A percentile compares a stretch with the other conserved stretches of the same genome.
phyloP scores from a whole-genome alignment of 768 basidiomycete genomes.

The Tephrocybe sp. region DNA sequence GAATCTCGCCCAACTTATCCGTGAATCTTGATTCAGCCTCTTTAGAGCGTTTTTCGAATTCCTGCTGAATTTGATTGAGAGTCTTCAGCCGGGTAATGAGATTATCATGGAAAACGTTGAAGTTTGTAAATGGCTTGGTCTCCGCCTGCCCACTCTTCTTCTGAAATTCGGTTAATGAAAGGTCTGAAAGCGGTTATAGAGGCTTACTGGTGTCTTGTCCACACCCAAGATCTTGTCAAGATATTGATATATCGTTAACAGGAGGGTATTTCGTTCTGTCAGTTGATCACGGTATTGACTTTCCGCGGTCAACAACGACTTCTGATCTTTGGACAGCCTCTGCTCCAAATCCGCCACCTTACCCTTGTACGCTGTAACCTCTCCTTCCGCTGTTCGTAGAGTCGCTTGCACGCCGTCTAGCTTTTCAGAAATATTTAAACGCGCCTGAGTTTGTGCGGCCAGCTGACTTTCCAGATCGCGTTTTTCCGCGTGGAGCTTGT shows the following conservation, averaged over 20 bases:
- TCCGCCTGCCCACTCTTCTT: slow-evolving; percentile 76
- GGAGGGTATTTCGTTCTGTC: slow-evolving; percentile 87
- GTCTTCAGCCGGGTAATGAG: slow-evolving; percentile 84
- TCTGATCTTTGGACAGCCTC: slow-evolving; percentile 78
- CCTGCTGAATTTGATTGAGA: slow-evolving; percentile 77
- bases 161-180: slow-evolving; percentile 20
- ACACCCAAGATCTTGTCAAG: slow-evolving; percentile 92
- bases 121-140: slow-evolving; percentile 93
- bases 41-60: slow-evolving; percentile 84
- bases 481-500: slow-evolving; percentile 75
- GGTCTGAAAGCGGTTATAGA: not conserved
- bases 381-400: slow-evolving; percentile 66
- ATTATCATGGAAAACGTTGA: slow-evolving; percentile 91
- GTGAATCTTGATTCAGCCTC: slow-evolving; percentile 70
- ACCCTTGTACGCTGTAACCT: slow-evolving; percentile 55
- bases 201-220: slow-evolving; percentile 76
- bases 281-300: slow-evolving; percentile 87
- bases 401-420: slow-evolving; percentile 66
- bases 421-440: slow-evolving; percentile 86
- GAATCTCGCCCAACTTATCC: slow-evolving; percentile 75
- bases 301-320: slow-evolving; percentile 67
- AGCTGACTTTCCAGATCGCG: slow-evolving; percentile 78
- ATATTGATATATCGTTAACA: slow-evolving; percentile 92
- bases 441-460: slow-evolving; percentile 82
- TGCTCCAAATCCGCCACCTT: slow-evolving; percentile 76